phyloP scores from a whole-genome alignment of 345 rosid species.

The Eucalyptus virginea region DNA sequence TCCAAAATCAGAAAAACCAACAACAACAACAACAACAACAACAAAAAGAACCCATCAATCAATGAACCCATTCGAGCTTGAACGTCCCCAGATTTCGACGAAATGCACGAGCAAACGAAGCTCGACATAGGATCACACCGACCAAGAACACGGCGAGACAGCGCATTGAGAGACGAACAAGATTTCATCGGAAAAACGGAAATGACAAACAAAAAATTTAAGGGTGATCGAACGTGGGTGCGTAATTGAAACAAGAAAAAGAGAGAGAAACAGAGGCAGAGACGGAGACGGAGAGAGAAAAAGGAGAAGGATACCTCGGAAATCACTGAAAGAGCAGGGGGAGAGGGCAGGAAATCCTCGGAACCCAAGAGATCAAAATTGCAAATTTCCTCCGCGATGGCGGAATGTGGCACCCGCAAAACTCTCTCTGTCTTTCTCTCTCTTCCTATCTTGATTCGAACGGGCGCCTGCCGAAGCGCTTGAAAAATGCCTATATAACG shows the following conservation, averaged over 20 bases:
- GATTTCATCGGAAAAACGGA: neutral
- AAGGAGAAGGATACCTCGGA: neutral
- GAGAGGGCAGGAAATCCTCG: constrained; percentile 20
- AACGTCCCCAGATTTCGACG: neutral
- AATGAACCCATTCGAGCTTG: neutral
- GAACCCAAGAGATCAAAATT: neutral
- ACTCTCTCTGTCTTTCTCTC: neutral
- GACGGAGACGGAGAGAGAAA: neutral
- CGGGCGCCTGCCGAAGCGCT: neutral
- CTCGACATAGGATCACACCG: neutral
- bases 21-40: neutral
- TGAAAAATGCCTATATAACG: neutral
- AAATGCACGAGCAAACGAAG: neutral
- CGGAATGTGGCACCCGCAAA: neutral
- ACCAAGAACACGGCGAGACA: neutral
- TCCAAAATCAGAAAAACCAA: neutral
- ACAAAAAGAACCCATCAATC: neutral
- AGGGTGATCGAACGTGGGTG: neutral
- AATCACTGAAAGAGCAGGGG: constrained; percentile 15
- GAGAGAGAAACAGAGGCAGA: too few relatives aligned
- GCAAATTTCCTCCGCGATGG: neutral
- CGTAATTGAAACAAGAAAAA: neutral
- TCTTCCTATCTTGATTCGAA: neutral
- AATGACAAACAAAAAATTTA: neutral
- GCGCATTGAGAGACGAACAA: neutral